Evolutionary conservation across 352 stramenopile genomes (phyloP).

Genomic region (Phytophthora hybrid): DNA sequence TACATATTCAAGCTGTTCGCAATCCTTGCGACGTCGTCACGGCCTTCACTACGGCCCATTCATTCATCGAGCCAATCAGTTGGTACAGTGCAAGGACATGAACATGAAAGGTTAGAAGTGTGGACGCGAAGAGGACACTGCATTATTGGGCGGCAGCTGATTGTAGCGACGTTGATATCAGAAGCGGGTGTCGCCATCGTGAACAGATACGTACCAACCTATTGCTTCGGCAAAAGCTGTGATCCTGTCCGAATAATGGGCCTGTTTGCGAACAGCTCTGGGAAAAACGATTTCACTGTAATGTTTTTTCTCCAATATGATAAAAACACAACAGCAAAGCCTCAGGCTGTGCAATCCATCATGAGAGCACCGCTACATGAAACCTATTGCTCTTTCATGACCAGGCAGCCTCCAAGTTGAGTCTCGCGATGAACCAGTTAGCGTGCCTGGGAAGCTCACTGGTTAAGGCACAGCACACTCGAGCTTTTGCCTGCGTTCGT

Average conservation of each 20-base stretch:
- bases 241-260: too few species aligned
- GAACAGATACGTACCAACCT: too few species aligned
- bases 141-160: too few species aligned
- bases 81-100: too few species aligned
- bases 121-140: neutral
- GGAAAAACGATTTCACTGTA: slow-evolving; percentile 8
- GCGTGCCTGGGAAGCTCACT: neutral
- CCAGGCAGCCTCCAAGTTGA: neutral
- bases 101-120: neutral
- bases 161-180: too few species aligned
- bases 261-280: neutral
- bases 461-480: neutral
- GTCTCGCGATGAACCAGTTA: neutral
- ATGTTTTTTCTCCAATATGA: slow-evolving; percentile 6
- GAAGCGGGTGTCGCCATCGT: too few species aligned
- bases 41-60: neutral
- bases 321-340: slow-evolving; percentile 4
- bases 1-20: too few species aligned
- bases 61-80: neutral
- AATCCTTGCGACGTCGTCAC: too few species aligned
- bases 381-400: neutral
- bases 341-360: neutral
- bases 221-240: too few species aligned
- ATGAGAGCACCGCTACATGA: neutral
- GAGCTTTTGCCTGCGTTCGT: neutral